These are phyloP conservation scores for Aspergillus brunneoviolaceus DNA, from an alignment of 2,329 filamentous ascomycete genomes.

Conservation along the genomic window DNA sequence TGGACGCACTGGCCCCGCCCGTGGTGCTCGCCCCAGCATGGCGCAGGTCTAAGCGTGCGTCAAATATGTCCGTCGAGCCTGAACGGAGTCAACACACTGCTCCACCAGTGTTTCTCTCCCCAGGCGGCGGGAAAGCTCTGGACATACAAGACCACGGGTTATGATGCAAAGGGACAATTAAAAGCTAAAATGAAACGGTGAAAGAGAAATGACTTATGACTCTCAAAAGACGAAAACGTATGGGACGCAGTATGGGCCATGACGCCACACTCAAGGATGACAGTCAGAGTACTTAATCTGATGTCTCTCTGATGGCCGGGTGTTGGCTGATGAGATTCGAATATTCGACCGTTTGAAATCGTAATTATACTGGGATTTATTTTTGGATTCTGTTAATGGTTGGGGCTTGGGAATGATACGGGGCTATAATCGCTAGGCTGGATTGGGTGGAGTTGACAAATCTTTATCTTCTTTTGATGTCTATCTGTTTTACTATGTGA, in stretches of 20 bases:
- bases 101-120: neutral
- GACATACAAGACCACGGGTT: neutral
- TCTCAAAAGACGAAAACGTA: neutral
- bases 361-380: neutral
- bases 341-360: neutral
- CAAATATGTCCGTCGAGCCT: neutral
- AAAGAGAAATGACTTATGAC: neutral
- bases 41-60: constrained; percentile 42
- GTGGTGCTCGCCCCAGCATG: constrained; percentile 41
- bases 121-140: neutral
- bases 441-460: neutral
- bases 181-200: neutral
- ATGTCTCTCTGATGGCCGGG: neutral
- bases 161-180: neutral
- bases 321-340: too few relatives aligned
- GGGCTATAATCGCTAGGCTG: neutral
- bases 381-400: neutral
- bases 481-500: neutral
- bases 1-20: constrained; percentile 31
- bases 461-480: neutral
- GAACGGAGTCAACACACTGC: neutral
- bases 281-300: neutral
- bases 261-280: neutral
- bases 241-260: neutral
- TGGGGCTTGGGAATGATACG: neutral